These are phyloP conservation scores for Pilobolus umbonatus DNA, from an alignment of 192 early-diverging fungal genomes.

Conservation along the genomic window DNA sequence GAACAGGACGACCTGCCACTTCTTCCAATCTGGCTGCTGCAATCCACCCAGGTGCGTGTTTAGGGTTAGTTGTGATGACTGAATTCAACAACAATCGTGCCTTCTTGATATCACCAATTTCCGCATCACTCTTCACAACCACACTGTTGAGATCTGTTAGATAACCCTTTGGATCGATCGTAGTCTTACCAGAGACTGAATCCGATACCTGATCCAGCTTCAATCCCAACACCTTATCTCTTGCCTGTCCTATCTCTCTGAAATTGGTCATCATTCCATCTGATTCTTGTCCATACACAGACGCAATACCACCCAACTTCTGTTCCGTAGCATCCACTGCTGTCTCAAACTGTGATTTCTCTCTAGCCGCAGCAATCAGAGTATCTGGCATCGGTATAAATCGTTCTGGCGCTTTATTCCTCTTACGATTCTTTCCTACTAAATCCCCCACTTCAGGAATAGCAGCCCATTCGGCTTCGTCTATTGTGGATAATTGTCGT, in stretches of 20 bases:
- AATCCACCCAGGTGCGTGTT: conserved; percentile 97
- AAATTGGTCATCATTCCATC: conserved; percentile 78
- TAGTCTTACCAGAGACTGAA: conserved; percentile 80
- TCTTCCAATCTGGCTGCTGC: conserved; percentile 96
- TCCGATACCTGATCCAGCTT: conserved; percentile 92
- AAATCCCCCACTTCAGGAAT: conserved; percentile 80
- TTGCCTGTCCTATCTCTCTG: conserved; percentile 86
- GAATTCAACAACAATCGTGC: conserved; percentile 85
- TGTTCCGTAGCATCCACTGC: conserved; percentile 61
- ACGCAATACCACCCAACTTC: conserved; percentile 50
- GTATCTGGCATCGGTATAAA: conserved; percentile 64
- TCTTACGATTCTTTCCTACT: conserved; percentile 72
- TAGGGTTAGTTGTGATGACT: conserved; percentile 90
- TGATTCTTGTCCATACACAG: conserved; percentile 16
- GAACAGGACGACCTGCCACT: conserved; percentile 72
- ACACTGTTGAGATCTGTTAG: conserved; percentile 87
- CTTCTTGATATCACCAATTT: conserved; percentile 85
- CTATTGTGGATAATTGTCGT: conserved; percentile 68
- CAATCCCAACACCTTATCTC: conserved; percentile 85
- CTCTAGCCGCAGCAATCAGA: conserved; percentile 47
- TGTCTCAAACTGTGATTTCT: conserved; percentile 48
- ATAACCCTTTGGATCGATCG: conserved; percentile 94
- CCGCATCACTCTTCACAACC: conserved; percentile 73
- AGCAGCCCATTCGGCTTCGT: conserved; percentile 84
- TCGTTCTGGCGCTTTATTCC: conserved; percentile 50